Evolutionary conservation across 1,284 basidiomycete genomes (phyloP), one percentile per base, ranked within the genome.

Genomic region (Sanghuangporus baumii): DNA sequence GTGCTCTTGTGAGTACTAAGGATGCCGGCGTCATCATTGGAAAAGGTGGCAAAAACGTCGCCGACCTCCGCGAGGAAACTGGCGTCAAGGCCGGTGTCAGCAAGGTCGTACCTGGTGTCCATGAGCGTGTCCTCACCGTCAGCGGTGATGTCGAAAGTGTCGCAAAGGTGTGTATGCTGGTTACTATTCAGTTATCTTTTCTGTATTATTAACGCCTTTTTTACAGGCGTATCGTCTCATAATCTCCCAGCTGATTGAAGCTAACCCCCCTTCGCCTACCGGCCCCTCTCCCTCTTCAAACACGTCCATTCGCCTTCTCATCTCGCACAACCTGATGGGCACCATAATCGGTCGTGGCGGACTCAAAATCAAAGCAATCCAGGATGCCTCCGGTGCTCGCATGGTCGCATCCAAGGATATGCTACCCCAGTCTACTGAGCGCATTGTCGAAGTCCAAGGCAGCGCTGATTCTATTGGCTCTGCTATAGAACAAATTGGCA

Each of bases 351-450:
- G 97, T 68, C 93, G 96, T 70, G 91, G 81, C 65, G 97, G 97
- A 67, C 87, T 93, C 75, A 99, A 98, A 86, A 99, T 99, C 78
- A 99, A 99, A 81, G 94, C 96, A 74, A 99, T 99, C 74, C 97
- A 99, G 75, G 97, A 99, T 76, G 83, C 87, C 57, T 97, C 95
- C 58, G 97, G 97, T 61, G 96, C 96, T 23, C 88, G 96, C 63
- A 95, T 99, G 89, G 93, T 97, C 63, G 97, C 97, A 20, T 94
- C 93, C 67, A 98, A 99, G 78, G 93, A 98, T 71, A 98, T 99
- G 93, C 87, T 99, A 37, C 96, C 97, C 16, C 96, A 98, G 74
- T 98, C 94, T 47, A 99, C 97, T 47, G 97, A 99, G 77, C 92
- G 96, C 66, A 91, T 98, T 68, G 96, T 98, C 66, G 96, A 98